A percentile compares a stretch with the other conserved stretches of the same genome.
These are phyloP conservation scores for Penicillium frequentans DNA, from an alignment of 2,329 filamentous ascomycete genomes.

Conservation along the genomic window DNA sequence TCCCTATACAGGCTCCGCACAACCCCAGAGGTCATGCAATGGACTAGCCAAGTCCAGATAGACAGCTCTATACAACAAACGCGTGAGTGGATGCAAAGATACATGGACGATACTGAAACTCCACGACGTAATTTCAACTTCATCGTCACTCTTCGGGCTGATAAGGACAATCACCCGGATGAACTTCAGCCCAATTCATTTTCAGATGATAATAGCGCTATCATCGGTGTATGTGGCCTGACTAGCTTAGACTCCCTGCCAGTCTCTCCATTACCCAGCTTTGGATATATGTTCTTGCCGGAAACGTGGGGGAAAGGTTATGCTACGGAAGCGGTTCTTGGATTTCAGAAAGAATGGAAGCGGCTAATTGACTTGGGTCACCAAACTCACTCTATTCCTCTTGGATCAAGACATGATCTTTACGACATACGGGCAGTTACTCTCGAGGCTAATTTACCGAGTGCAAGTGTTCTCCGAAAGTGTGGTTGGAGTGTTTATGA, in stretches of 20 bases:
- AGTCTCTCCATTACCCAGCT: not conserved
- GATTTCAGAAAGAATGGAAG: not conserved
- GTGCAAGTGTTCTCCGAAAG: not conserved
- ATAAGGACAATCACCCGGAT: not conserved
- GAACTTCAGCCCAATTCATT: not conserved
- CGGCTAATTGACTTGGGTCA: not conserved
- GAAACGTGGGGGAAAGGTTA: slow-evolving; percentile 3
- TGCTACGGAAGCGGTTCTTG: not conserved
- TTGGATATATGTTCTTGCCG: slow-evolving; percentile 2
- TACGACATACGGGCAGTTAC: not conserved
- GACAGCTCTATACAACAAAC: not conserved
- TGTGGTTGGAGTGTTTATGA: not conserved
- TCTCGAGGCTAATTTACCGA: not conserved
- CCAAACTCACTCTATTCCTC: not conserved
- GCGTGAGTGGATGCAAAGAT: not conserved
- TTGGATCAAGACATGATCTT: not conserved
- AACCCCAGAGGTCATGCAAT: slow-evolving; percentile 1
- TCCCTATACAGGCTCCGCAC: not conserved
- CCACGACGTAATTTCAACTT: slow-evolving; percentile 3
- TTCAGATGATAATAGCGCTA: not conserved
- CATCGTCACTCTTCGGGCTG: not conserved
- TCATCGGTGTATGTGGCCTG: slow-evolving; percentile 4
- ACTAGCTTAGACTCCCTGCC: not conserved
- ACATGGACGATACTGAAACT: not conserved
- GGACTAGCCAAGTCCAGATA: not conserved